phyloP scores from a whole-genome alignment of 2,329 filamentous ascomycete genomes.

The Cladophialophora yegresii region DNA sequence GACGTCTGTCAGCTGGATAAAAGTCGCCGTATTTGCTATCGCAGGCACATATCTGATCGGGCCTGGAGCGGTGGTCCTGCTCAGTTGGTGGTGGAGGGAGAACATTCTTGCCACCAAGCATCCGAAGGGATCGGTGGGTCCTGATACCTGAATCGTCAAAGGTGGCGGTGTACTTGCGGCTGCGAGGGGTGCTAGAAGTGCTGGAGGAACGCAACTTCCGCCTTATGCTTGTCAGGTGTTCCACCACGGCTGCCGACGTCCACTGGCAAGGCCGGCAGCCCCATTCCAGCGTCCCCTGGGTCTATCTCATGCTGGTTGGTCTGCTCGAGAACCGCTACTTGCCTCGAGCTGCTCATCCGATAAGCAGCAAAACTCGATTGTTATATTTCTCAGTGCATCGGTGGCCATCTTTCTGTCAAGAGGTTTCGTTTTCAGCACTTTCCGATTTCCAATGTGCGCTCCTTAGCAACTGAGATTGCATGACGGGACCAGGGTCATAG shows the following conservation, averaged over 20 bases:
- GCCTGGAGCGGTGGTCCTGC: conserved; percentile 39
- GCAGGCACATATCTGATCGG: conserved; percentile 36
- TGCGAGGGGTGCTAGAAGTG: background rate
- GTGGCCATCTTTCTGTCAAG: background rate
- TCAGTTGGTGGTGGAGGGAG: conserved; percentile 43
- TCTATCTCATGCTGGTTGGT: conserved; percentile 9
- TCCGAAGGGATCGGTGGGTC: background rate
- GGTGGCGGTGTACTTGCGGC: background rate
- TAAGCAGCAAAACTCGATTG: background rate
- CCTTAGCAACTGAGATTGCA: conserved; percentile 1
- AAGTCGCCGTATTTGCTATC: conserved; percentile 32
- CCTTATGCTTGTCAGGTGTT: background rate
- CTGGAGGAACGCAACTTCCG: too few relatives aligned
- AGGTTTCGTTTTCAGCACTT: background rate
- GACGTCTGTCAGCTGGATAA: conserved; percentile 35
- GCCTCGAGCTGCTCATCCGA: conserved; percentile 4
- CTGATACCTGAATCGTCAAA: background rate
- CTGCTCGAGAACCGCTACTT: conserved; percentile 23
- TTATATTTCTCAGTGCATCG: background rate
- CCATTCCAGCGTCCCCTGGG: background rate
- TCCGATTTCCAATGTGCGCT: background rate
- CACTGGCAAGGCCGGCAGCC: background rate
- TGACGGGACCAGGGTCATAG: background rate
- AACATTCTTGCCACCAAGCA: conserved; percentile 40
- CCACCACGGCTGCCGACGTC: background rate